phyloP scores from a whole-genome alignment of 805 yeast genomes.

The Candida arabinofermentans region DNA sequence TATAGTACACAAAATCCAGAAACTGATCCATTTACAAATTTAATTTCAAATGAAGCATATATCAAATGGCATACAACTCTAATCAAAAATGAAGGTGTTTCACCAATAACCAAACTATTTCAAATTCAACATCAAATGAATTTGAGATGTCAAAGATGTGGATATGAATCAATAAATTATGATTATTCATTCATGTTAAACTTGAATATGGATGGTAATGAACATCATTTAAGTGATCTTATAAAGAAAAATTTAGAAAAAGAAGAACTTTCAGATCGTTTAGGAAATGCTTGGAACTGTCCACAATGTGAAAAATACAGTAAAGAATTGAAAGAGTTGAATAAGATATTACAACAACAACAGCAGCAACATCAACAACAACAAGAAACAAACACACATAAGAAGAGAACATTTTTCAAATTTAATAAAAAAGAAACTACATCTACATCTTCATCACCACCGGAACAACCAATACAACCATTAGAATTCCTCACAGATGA shows the following conservation, averaged over 20 bases:
- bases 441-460: neutral
- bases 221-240: conserved; percentile 50
- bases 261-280: conserved; percentile 53
- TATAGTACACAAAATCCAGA: conserved; percentile 24
- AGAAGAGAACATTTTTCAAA: conserved; percentile 29
- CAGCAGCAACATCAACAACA: neutral
- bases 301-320: conserved; percentile 53
- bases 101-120: conserved; percentile 62
- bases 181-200: conserved; percentile 31
- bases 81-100: conserved; percentile 53
- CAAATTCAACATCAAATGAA: conserved; percentile 72
- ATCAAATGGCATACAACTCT: conserved; percentile 55
- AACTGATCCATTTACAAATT: conserved; percentile 21
- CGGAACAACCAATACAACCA: neutral
- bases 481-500: conserved; percentile 13
- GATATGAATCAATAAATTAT: conserved; percentile 53
- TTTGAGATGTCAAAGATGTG: conserved; percentile 62
- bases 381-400: conserved; percentile 4
- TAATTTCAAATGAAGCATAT: conserved; percentile 42
- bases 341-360: neutral
- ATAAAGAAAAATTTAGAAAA: conserved; percentile 56
- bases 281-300: conserved; percentile 83
- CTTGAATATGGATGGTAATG: conserved; percentile 23
- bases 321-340: conserved; percentile 19
- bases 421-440: conserved; percentile 11